Evolutionary conservation across 345 rosid genomes (phyloP).

Genomic region (Draba incana): DNA sequence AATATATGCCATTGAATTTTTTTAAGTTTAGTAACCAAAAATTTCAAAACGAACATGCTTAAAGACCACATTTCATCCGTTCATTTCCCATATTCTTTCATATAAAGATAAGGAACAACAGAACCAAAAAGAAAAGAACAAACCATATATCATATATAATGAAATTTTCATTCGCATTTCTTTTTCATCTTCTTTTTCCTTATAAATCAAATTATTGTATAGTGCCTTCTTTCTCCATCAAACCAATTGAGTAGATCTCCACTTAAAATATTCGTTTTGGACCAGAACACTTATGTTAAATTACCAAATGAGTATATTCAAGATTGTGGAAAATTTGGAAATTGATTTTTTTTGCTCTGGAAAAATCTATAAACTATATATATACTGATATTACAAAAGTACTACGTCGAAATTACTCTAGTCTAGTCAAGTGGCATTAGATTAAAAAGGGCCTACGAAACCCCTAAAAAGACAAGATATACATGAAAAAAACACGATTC

Average conservation of each 20-base stretch:
- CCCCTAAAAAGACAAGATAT: too few relatives aligned
- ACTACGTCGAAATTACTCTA: too few relatives aligned
- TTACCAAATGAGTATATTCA: background rate
- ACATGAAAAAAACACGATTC: too few relatives aligned
- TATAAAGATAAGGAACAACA: constrained; percentile 15
- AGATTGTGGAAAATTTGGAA: too few relatives aligned
- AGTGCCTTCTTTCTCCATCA: constrained; percentile 37
- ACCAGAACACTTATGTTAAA: constrained; percentile 4
- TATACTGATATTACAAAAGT: too few relatives aligned
- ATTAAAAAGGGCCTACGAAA: too few relatives aligned
- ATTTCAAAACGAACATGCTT: background rate
- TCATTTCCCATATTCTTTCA: constrained; percentile 33
- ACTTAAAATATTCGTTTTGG: constrained; percentile 35
- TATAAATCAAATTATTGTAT: background rate
- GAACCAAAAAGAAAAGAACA: constrained; percentile 4
- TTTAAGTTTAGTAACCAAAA: constrained; percentile 10
- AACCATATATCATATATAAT: background rate
- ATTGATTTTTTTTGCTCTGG: too few relatives aligned
- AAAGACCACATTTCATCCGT: constrained; percentile 32
- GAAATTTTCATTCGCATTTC: constrained; percentile 22
- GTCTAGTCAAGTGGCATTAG: too few relatives aligned
- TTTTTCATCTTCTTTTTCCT: constrained; percentile 14
- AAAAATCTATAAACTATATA: too few relatives aligned
- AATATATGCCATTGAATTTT: constrained; percentile 21
- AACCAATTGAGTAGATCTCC: constrained; percentile 24